Base-by-base conservation (phyloP, 495 filamentous ascomycete genomes). In the Annulohypoxylon stygium region DNA sequence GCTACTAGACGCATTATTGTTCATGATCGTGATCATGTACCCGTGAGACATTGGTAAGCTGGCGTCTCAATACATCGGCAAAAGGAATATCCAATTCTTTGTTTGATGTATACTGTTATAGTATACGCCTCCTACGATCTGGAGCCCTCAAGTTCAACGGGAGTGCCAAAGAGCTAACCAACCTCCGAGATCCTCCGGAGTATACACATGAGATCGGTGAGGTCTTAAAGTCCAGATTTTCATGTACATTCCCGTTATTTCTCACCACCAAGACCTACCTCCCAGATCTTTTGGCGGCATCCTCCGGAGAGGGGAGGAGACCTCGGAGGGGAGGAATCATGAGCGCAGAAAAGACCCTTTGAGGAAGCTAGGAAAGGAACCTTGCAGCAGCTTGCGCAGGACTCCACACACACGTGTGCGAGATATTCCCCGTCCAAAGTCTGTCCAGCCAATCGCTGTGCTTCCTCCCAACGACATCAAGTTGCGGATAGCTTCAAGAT, bases 121-220 rank as follows among this genome's bases (percentile, higher is more conserved):
- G 20, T 34, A 12, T 12, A 33, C 34, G 45, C 12, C 51, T 53
- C 61, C 60, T 61, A 60, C 60, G 34, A 70, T 65, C 67, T 65
- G 53, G 67, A n/a, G 18, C 36, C 48, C 30, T 34, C 36, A 30
- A 41, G 11, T n/a, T 50, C 47, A 58, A 50, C 63, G 8, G 39
- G 9, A 41, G 37, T 66, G 48, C 69, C 69, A 48, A 62, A 63
- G 47, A 58, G 34, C 47, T 71, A 63, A 57, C 55, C 61, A 57
- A 61, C n/a, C 39, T 18, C 53, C 62, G 47, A 71, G 66, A 66
- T 67, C 37, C 57, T 51, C 55, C 69, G 63, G 39, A 58, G 63
- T 45, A 26, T 34, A 30, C 64, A 48, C n/a, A 57, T 59, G 12
- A 53, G 14, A 47, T 30, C 23, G 37, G 57, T 41, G 33, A 67